Base-by-base conservation (phyloP, 2,329 filamentous ascomycete species). In the Daldinia sp. region DNA sequence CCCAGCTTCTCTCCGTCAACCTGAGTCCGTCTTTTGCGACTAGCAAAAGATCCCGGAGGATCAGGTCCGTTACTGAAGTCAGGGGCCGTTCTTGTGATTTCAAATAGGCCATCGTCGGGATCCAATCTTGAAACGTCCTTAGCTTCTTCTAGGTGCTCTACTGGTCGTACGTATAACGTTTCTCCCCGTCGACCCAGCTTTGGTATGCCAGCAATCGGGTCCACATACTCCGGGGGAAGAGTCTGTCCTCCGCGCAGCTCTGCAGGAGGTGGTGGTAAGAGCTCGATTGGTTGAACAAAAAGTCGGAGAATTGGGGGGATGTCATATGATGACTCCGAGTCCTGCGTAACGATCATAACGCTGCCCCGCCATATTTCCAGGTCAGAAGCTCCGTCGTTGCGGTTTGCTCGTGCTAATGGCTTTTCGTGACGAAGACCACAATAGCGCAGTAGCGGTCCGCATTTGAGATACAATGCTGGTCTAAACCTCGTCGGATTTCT, bases 271-370 rank as follows among this genome's bases (percentile, higher is more conserved):
- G 92, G 92, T 6, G 93, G 91, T 1, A 97, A 83, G 18, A 97
- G 83, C 69, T 94, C 92, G 79, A 95, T 91, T 1, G 93, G 92
- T 76, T 98, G 94, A 6, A 91, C 89, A 78, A 98, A 99, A 3
- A 99, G 80, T 48, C 94, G 88, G 71, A 99, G 82, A 0, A 87
- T 92, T 3, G 96, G 96, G 0, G 87, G 87, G 54, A 93, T 90
- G 50, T 90, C 88, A 76, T 98, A 97, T 0, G 91, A 92, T 1
- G 95, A 98, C 44, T 91, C 88, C 1, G 88, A 86, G 76, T 99
- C 95, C 59, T 90, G 87, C 0, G 96, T 98, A 23, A 99, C 94
- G 74, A 99, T 97, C 93, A 99, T 94, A 64, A 98, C 87, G 67
- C 90, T 97, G 4, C 96, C 96, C 78, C 94, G 89, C 96, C 96